Evolutionary conservation across 2,329 filamentous ascomycete species (phyloP).

Genomic region (Cucurbitaria berberidis): DNA sequence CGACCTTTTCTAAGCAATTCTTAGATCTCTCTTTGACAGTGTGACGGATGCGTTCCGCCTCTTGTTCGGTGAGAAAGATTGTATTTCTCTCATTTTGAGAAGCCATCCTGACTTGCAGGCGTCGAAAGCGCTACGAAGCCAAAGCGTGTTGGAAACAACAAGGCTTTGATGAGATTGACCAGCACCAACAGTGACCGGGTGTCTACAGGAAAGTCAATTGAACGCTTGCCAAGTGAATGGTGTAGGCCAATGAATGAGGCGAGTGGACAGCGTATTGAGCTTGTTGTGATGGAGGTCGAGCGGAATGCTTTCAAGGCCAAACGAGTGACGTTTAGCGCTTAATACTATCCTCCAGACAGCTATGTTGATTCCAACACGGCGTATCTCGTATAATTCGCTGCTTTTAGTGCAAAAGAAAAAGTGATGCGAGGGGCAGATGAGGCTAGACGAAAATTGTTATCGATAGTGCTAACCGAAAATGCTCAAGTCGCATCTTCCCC

Average conservation of each 20-base stretch:
- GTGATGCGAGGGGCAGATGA: slow-evolving; percentile 1
- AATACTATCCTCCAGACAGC: not conserved
- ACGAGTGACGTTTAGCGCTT: not conserved
- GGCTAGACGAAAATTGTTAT: slow-evolving; percentile 19
- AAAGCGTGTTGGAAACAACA: not conserved
- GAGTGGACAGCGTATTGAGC: not conserved
- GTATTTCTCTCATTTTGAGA: slow-evolving; percentile 26
- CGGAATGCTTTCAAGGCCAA: not conserved
- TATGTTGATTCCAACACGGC: not conserved
- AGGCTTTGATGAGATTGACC: not conserved
- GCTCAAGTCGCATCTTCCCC: too few species aligned
- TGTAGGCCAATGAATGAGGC: not conserved
- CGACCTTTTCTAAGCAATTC: slow-evolving; percentile 22
- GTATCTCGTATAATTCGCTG: not conserved
- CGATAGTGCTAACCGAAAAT: slow-evolving; percentile 31
- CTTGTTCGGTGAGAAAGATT: slow-evolving; percentile 36
- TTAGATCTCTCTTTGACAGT: slow-evolving; percentile 27
- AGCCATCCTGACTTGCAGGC: slow-evolving; percentile 7
- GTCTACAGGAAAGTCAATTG: not conserved
- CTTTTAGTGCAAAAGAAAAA: not conserved
- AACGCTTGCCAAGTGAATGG: not conserved
- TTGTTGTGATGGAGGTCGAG: not conserved
- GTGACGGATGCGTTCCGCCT: slow-evolving; percentile 33
- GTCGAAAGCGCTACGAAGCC: not conserved
- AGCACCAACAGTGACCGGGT: not conserved